phyloP scores from a whole-genome alignment of 176 grass and related monocot genomes.

The Microstegium vimineum region DNA sequence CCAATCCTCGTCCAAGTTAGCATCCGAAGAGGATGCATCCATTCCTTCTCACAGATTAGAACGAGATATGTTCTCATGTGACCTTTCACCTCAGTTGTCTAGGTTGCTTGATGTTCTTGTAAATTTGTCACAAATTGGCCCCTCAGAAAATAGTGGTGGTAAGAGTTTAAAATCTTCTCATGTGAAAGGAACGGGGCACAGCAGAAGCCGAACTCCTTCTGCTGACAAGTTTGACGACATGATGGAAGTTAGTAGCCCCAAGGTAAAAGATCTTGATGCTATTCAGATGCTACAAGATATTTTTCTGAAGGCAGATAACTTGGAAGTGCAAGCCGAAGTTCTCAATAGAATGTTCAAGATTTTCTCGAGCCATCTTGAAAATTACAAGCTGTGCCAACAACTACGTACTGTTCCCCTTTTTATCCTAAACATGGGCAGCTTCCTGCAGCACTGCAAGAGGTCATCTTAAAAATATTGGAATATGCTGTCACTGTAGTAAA shows the following conservation, averaged over 20 bases:
- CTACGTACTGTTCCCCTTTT: constrained; percentile 94
- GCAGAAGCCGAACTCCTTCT: constrained; percentile 73
- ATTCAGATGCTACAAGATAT: constrained; percentile 99
- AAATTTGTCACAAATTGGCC: constrained; percentile 90
- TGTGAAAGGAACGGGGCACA: constrained; percentile 42
- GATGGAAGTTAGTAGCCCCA: constrained; percentile 71
- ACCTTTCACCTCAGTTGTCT: constrained; percentile 85
- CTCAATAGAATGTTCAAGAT: constrained; percentile 99
- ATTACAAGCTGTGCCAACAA: constrained; percentile 95
- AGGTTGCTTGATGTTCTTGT: constrained; percentile 98
- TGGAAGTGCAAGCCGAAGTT: constrained; percentile 96
- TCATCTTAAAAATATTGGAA: constrained; percentile 98
- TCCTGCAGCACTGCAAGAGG: constrained; percentile 92
- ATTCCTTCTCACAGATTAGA: constrained; percentile 40
- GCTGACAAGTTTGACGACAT: constrained; percentile 71
- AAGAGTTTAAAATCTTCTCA: constrained; percentile 60
- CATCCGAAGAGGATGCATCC: constrained; percentile 20
- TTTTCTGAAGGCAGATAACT: constrained; percentile 98
- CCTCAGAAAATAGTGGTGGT: constrained; percentile 52
- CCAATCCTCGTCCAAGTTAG: constrained; percentile 44
- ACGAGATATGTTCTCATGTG: constrained; percentile 47
- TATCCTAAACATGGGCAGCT: constrained; percentile 99
- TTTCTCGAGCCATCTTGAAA: constrained; percentile 98
- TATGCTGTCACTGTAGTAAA: constrained; percentile 98
- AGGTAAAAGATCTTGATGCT: constrained; percentile 99